Evolutionary conservation across 352 stramenopile species (phyloP).

Genomic region (Blastocystis sp.): DNA sequence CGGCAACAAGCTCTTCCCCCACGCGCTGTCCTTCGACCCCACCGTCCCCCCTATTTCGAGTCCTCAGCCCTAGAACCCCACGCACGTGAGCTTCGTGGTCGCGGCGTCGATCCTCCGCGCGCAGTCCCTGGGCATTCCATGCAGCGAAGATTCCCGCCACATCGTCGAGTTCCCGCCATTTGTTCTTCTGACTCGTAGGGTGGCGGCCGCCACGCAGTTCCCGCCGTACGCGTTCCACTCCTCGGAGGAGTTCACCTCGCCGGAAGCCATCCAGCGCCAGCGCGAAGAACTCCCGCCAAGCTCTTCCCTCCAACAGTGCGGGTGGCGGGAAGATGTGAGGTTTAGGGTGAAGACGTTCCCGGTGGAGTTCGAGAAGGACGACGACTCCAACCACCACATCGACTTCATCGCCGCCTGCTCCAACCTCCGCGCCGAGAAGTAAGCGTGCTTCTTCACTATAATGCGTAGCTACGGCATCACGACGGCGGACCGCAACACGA

Average conservation of each 20-base stretch:
- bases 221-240: background rate
- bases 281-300: background rate
- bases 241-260: no score
- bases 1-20: slow-evolving; percentile 91
- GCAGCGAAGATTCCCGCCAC: background rate
- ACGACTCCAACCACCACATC: slow-evolving; percentile 89
- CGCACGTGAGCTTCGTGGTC: slow-evolving; percentile 87
- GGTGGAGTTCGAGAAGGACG: slow-evolving; percentile 93
- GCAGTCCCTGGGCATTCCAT: slow-evolving; percentile 73
- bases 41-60: slow-evolving; percentile 81
- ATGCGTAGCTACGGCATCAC: slow-evolving; percentile 96
- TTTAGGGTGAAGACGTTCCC: slow-evolving; percentile 8
- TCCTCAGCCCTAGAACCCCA: no score
- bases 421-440: slow-evolving; percentile 81
- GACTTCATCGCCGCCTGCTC: slow-evolving; percentile 91
- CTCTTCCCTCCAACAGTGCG: background rate
- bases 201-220: background rate
- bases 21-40: slow-evolving; percentile 85
- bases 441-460: background rate
- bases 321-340: background rate
- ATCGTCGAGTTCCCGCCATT: background rate
- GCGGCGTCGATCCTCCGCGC: slow-evolving; percentile 89
- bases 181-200: background rate
- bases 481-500: slow-evolving; percentile 93
- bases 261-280: background rate